Conservation (phyloP, 495 filamentous ascomycete genomes). For the Neurospora sp. region DNA sequence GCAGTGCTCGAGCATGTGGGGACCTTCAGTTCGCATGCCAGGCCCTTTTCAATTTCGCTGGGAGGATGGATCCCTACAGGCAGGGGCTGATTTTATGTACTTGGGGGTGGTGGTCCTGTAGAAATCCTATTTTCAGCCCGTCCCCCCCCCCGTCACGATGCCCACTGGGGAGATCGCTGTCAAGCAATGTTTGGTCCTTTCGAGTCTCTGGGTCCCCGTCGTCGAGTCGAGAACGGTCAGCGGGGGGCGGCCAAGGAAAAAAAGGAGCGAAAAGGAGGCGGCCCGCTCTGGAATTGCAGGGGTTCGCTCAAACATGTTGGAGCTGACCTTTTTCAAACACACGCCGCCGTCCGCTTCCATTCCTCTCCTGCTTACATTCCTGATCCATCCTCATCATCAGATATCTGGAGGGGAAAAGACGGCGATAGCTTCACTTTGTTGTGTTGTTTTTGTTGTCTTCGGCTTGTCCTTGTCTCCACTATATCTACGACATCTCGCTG, state of each 20-base stretch:
- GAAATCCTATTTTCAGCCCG: background rate
- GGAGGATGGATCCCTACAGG: background rate
- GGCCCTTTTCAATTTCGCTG: background rate
- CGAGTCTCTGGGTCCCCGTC: background rate
- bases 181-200: background rate
- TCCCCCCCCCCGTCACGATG: background rate
- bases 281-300: background rate
- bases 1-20: background rate
- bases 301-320: background rate
- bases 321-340: background rate
- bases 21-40: background rate
- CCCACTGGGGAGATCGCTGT: background rate
- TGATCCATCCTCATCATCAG: background rate
- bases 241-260: background rate
- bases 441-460: background rate
- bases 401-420: background rate
- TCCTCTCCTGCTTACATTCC: background rate
- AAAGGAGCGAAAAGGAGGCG: background rate
- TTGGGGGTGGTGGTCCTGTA: background rate
- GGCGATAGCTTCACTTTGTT: background rate
- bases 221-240: background rate
- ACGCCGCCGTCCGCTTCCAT: background rate
- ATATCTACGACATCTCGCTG: background rate
- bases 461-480: background rate
- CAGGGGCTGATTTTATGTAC: background rate